phyloP scores from a whole-genome alignment of 2,329 filamentous ascomycete species.

The Acarospora socialis region DNA sequence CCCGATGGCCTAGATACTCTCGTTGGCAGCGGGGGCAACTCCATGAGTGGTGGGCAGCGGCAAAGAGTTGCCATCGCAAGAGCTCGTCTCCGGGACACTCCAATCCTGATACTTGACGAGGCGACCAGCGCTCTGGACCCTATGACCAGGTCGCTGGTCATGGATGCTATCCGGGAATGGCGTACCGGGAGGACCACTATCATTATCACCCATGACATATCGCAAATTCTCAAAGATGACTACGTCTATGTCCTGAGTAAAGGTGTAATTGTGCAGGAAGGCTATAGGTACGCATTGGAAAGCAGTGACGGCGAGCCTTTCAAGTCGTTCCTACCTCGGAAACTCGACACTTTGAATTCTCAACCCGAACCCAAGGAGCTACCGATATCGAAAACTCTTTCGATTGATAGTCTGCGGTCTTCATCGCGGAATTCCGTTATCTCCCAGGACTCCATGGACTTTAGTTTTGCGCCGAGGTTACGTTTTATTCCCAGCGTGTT shows the following conservation, averaged over 20 bases:
- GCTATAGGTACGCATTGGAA: conserved; percentile 44
- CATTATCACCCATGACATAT: conserved; percentile 81
- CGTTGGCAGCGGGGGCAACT: conserved; percentile 54
- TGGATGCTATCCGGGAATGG: conserved; percentile 66
- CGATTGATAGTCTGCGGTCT: not conserved
- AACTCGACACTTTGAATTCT: not conserved
- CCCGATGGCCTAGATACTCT: conserved; percentile 57
- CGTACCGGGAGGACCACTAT: conserved; percentile 72
- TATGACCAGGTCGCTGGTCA: conserved; percentile 50
- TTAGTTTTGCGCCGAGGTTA: conserved; percentile 3
- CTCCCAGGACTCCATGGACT: conserved; percentile 8
- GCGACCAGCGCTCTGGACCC: conserved; percentile 74
- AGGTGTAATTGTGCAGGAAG: conserved; percentile 54
- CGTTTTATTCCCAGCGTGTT: conserved; percentile 1
- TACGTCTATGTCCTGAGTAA: conserved; percentile 68
- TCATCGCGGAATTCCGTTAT: not conserved
- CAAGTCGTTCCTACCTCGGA: conserved; percentile 25
- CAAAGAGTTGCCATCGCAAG: conserved; percentile 71
- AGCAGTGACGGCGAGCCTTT: conserved; percentile 33
- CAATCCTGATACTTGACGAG: conserved; percentile 77
- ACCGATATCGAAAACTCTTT: too few species aligned
- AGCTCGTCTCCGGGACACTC: conserved; percentile 60
- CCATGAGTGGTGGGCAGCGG: conserved; percentile 70
- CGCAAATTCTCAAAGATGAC: conserved; percentile 57
- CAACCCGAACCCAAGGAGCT: not conserved